Percentiles rank a stretch among this genome's conserved stretches.
Evolutionary conservation across 805 yeast genomes (phyloP).

Genomic region (Saturnispora sanitii): DNA sequence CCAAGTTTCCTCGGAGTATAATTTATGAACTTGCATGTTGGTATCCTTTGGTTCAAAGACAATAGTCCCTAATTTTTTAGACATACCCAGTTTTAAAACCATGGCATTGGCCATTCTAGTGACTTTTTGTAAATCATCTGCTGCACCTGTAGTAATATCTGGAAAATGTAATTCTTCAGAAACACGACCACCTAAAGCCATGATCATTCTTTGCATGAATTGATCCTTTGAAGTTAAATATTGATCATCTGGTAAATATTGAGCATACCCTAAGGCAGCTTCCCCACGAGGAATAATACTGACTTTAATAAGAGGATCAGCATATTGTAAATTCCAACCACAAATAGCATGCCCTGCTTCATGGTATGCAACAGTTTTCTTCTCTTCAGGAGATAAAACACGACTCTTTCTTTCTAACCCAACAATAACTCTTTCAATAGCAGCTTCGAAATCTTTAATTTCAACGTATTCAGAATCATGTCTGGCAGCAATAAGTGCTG

Average conservation of each 20-base stretch:
- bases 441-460: constrained; percentile 80
- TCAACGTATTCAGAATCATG: constrained; percentile 59
- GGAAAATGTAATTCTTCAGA: constrained; percentile 88
- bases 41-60: constrained; percentile 63
- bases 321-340: constrained; percentile 88
- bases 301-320: constrained; percentile 91
- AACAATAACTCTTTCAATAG: constrained; percentile 94
- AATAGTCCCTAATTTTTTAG: constrained; percentile 74
- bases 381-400: constrained; percentile 76
- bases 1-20: constrained; percentile 84
- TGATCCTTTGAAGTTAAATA: constrained; percentile 73
- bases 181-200: constrained; percentile 96
- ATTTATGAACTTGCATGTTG: constrained; percentile 44
- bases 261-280: constrained; percentile 96
- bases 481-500: constrained; percentile 95
- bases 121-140: constrained; percentile 93
- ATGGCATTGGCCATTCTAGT: constrained; percentile 87
- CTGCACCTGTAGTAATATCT: constrained; percentile 92
- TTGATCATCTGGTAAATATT: constrained; percentile 89
- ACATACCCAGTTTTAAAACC: constrained; percentile 93
- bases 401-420: constrained; percentile 89
- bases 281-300: constrained; percentile 96
- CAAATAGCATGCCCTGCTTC: constrained; percentile 99
- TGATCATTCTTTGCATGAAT: constrained; percentile 73
- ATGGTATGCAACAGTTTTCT: constrained; percentile 87